Evolutionary conservation across 179 eudicot genomes (phyloP).

Genomic region (Carnegiea gigantea): DNA sequence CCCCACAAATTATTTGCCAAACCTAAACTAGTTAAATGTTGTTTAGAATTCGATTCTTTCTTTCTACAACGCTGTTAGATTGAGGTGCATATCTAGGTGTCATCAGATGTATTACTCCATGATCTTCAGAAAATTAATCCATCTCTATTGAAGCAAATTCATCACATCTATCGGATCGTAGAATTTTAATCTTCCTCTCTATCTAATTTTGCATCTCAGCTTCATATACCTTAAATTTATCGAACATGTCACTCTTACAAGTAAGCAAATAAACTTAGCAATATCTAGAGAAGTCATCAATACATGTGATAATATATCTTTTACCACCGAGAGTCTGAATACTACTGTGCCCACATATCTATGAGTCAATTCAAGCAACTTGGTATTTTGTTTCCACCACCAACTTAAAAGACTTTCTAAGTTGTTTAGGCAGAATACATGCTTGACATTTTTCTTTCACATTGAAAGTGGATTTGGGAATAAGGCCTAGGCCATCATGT

Average conservation of each 20-base stretch:
- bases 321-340: too few species aligned
- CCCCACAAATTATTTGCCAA: too few species aligned
- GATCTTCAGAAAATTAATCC: not conserved
- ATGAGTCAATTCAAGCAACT: not conserved
- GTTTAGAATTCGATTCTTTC: too few species aligned
- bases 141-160: not conserved
- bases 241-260: not conserved
- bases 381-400: not conserved
- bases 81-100: not conserved
- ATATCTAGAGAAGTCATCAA: not conserved
- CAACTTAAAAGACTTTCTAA: not conserved
- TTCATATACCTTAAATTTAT: not conserved
- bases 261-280: not conserved
- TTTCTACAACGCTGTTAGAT: not conserved
- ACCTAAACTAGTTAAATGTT: too few species aligned
- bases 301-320: too few species aligned
- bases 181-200: not conserved
- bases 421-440: not conserved
- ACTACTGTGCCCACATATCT: too few species aligned
- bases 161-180: not conserved
- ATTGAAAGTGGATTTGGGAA: too few species aligned
- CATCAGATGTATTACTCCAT: not conserved
- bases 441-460: not conserved
- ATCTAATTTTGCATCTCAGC: not conserved
- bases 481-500: too few species aligned